Conservation (phyloP, 73 alveolate species). For the Tetrahymena borealis region DNA sequence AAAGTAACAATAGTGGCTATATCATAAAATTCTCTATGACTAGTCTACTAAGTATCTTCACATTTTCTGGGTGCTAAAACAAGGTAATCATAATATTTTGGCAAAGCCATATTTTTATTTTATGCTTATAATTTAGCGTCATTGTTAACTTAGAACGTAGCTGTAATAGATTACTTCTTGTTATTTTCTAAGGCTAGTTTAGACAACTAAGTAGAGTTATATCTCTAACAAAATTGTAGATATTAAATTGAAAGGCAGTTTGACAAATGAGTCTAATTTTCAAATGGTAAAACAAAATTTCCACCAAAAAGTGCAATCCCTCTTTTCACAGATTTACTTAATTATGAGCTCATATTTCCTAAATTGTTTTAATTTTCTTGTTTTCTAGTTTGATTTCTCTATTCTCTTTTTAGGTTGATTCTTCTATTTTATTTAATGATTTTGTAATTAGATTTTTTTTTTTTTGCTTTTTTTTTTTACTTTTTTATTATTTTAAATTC, state of each 20-base stretch:
- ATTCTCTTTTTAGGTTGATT: background rate
- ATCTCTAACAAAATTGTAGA: background rate
- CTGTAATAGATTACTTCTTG: background rate
- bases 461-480: background rate
- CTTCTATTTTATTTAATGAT: background rate
- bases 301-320: background rate
- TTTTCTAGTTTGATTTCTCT: background rate
- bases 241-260: background rate
- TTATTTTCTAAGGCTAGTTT: background rate
- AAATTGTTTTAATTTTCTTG: background rate
- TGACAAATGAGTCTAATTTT: background rate
- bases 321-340: background rate
- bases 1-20: background rate
- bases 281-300: background rate
- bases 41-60: background rate
- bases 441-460: background rate
- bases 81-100: background rate
- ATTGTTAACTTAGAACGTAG: background rate
- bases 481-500: background rate
- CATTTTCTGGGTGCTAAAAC: background rate
- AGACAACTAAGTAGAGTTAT: background rate
- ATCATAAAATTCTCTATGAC: background rate
- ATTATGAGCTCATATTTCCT: background rate
- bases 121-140: background rate
- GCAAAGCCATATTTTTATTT: background rate